Base-by-base conservation (phyloP, 2,329 filamentous ascomycete genomes). In the Didymella pinodella region DNA sequence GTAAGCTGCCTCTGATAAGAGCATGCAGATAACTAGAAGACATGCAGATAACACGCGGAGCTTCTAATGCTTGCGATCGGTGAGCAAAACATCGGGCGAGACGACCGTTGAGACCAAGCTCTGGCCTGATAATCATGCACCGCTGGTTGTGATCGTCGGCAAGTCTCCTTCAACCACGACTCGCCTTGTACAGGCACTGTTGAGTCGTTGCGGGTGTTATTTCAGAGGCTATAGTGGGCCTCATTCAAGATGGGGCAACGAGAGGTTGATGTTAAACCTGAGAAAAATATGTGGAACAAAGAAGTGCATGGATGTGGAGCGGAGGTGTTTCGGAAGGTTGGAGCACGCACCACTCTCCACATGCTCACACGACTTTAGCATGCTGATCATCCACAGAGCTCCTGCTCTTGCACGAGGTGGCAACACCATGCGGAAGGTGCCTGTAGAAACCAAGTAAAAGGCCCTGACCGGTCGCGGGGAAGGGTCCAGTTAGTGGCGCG, bases 11-110 rank as follows among this genome's bases (percentile, higher is more conserved):
- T 53, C 20, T 26, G 32, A 38, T 43, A 8, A 14, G 10, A 36
- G 25, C 45, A 32, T 36, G 34, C 40, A 45, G 7, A 41, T 52
- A 26, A 20, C 10, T 22, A 25, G 28, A 26, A 18, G 43, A 48
- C 10, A 14, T n/a, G 5, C 14, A 18, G 43, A 22, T 26, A 22
- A 22, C 22, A 22, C 22, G 29, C 7, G 11, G 31, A 20, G 20
- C 28, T 45, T 32, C 40, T 38, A 32, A 47, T 10, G 11, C 18
- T 50, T 26, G 32, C 45, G 56, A 47, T 59, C 40, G 49, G 56
- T 50, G 49, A 58, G 46, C 50, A 26, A 51, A 41, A 12, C 7
- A 47, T 26, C 20, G 50, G 20, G 45, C 16, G 20, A 16, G 26
- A 45, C 18, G 11, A n/a, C 10, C 20, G 32, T 54, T 49, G 40